Evolutionary conservation across 257 asterid genomes (phyloP).

Genomic region (Nicotiana undulata): DNA sequence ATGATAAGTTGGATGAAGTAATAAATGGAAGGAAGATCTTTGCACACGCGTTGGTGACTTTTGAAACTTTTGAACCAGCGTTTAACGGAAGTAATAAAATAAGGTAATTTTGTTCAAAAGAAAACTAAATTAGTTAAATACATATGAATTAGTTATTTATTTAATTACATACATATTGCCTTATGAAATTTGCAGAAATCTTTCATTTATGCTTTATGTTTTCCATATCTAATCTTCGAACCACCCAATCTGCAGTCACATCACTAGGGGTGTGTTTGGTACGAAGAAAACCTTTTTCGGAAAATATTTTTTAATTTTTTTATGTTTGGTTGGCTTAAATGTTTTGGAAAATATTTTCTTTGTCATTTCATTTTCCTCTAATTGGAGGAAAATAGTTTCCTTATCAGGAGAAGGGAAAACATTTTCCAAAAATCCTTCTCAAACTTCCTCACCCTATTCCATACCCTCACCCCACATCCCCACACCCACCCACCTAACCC

Average conservation of each 20-base stretch:
- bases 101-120: not conserved
- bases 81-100: not conserved
- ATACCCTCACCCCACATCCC: too few relatives aligned
- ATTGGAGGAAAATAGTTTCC: too few relatives aligned
- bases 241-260: not conserved
- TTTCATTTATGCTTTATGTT: not conserved
- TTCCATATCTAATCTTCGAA: not conserved
- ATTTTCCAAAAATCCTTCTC: too few relatives aligned
- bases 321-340: too few relatives aligned
- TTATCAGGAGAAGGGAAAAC: too few relatives aligned
- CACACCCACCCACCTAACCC: too few relatives aligned
- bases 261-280: too few relatives aligned
- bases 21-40: slow-evolving; percentile 1
- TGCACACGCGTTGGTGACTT: not conserved
- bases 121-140: not conserved
- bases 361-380: too few relatives aligned
- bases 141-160: not conserved
- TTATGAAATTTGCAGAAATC: not conserved
- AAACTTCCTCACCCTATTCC: too few relatives aligned
- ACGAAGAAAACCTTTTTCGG: too few relatives aligned
- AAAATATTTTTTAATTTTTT: too few relatives aligned
- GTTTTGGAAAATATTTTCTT: too few relatives aligned
- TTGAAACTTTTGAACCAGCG: not conserved
- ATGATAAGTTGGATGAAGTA: not conserved
- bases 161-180: not conserved